These are phyloP conservation scores for Piper betle DNA, from an alignment of 164 flowering plant genomes.

Conservation along the genomic window DNA sequence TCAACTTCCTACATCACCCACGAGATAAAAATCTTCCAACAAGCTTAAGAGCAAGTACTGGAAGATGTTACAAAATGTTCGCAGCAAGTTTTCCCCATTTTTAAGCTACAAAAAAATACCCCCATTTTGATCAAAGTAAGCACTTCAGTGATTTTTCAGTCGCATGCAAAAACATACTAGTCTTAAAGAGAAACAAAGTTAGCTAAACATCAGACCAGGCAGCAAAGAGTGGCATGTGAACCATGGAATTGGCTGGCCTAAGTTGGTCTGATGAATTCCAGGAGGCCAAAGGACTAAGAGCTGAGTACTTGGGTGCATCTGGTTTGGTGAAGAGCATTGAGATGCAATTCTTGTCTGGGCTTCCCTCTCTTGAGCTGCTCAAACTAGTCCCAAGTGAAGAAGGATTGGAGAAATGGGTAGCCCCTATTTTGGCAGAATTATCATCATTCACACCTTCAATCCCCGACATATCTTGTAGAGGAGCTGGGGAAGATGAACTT, in stretches of 20 bases:
- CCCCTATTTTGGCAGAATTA: conserved; percentile 18
- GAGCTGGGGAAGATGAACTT: conserved; percentile 20
- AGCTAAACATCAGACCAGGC: conserved; percentile 58
- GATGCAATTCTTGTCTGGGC: conserved; percentile 42
- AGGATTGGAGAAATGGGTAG: conserved; percentile 33
- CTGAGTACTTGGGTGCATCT: conserved; percentile 19
- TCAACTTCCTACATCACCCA: conserved; percentile 10
- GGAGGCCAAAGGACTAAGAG: conserved; percentile 14
- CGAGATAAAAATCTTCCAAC: conserved; percentile 20
- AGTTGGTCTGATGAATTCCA: conserved; percentile 47
- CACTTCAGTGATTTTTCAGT: background rate
- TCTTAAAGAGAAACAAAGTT: background rate
- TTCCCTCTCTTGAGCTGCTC: conserved; percentile 59
- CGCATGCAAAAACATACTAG: conserved; percentile 22
- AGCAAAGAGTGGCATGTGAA: conserved; percentile 71
- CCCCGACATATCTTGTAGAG: conserved; percentile 40
- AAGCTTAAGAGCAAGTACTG: conserved; percentile 10
- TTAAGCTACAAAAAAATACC: conserved; percentile 7
- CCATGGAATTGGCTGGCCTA: conserved; percentile 37
- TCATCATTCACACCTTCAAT: conserved; percentile 21
- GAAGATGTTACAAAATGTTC: conserved; percentile 6
- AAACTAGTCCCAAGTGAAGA: conserved; percentile 60
- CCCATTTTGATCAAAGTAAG: background rate
- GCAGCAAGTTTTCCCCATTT: conserved; percentile 17
- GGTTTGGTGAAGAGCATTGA: conserved; percentile 31